phyloP scores from a whole-genome alignment of 1,284 basidiomycete species.

The Irpex sp. region DNA sequence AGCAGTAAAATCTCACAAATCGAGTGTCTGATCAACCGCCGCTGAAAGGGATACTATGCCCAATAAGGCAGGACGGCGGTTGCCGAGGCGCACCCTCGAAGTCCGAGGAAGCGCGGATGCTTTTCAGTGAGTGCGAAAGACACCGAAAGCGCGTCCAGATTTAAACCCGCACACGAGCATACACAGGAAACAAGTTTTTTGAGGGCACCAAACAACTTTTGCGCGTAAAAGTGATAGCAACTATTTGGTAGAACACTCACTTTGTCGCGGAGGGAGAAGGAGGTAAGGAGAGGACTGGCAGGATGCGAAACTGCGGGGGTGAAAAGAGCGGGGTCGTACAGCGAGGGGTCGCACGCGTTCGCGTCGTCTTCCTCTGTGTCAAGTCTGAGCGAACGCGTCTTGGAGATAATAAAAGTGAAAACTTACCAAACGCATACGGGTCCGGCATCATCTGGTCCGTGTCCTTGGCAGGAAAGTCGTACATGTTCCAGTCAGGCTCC shows the following conservation, averaged over 20 bases:
- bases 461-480: slow-evolving; percentile 4
- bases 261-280: slow-evolving; percentile 12
- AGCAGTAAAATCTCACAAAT: background rate
- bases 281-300: slow-evolving; percentile 7
- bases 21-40: background rate
- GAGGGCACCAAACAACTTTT: no score
- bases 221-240: background rate
- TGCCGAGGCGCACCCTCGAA: background rate
- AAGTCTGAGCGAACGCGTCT: slow-evolving; percentile 7
- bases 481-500: slow-evolving; percentile 10
- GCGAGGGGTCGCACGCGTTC: slow-evolving; percentile 25
- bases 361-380: slow-evolving; percentile 21
- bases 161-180: background rate
- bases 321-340: slow-evolving; percentile 29
- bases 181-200: background rate
- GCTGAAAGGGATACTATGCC: background rate
- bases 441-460: background rate
- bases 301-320: slow-evolving; percentile 12
- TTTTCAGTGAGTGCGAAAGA: no score
- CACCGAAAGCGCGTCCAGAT: background rate
- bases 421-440: slow-evolving; percentile 4
- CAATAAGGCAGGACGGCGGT: background rate
- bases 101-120: no score
- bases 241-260: slow-evolving; percentile 1
- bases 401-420: background rate